Conservation (phyloP, 192 early-diverging fungal genomes). For the Linnemannia schmuckeri region DNA sequence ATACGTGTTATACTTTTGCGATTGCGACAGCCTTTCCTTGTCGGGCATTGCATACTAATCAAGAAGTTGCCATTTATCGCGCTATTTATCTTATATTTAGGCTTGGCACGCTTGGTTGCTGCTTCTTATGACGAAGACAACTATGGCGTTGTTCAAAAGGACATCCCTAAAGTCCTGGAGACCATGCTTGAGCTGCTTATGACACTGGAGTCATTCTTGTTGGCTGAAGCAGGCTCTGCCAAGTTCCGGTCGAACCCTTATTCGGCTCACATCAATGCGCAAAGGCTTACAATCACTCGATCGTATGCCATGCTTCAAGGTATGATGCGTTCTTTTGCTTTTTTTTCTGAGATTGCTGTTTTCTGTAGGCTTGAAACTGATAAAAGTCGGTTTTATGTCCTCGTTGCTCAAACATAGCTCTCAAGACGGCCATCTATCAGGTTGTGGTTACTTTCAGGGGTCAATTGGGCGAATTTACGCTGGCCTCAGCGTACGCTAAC, state of each 20-base stretch:
- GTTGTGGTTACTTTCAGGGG: constrained; percentile 34
- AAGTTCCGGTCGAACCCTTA: constrained; percentile 13
- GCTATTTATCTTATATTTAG: constrained; percentile 10
- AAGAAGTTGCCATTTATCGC: not conserved
- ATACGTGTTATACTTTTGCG: not conserved
- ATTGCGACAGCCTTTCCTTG: not conserved
- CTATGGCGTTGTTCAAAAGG: constrained; percentile 55
- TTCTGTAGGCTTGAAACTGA: not conserved
- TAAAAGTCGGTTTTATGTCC: not conserved
- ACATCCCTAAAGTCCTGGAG: constrained; percentile 54
- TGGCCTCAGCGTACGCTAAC: constrained; percentile 18
- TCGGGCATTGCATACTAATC: not conserved
- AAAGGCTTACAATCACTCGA: constrained; percentile 24
- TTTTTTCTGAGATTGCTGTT: no score
- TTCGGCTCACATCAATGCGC: constrained; percentile 32
- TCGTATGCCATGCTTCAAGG: constrained; percentile 24
- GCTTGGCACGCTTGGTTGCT: constrained; percentile 30
- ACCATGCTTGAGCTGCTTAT: constrained; percentile 48
- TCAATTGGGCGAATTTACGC: constrained; percentile 29
- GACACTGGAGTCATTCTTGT: constrained; percentile 38
- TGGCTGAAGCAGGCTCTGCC: constrained; percentile 20
- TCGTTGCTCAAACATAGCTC: constrained; percentile 16
- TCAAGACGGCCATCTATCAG: constrained; percentile 52
- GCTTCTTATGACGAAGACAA: constrained; percentile 52
- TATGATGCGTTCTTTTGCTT: not conserved